Base-by-base conservation (phyloP, 1,139 yeast genomes). In the Wickerhamomyces sp. region DNA sequence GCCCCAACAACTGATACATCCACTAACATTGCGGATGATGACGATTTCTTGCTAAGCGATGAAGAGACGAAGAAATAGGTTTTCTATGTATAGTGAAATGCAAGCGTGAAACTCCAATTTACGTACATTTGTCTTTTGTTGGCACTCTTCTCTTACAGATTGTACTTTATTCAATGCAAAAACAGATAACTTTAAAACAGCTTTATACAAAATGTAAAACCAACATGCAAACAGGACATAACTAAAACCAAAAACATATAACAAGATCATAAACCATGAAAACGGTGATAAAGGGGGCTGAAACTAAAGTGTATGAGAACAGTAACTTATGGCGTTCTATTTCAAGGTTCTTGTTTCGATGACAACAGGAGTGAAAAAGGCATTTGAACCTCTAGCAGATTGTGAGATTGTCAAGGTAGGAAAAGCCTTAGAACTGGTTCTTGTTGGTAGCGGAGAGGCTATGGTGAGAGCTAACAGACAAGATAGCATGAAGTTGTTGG, bases 21-120 rank as follows among this genome's bases (percentile, higher is more conserved):
- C 13, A 24, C 18, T 13, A 9, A 21, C 15, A 40, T 39, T 16
- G 39, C 32, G 18, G 48, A 43, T 19, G 74, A 79, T 39, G 90
- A 82, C 54, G 86, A 89, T 1, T 85, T 85, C 57, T 71, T 82
- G 55, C 84, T 85, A 33, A 86, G 85, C 38, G 92, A 84, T 52
- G 78, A 84, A 55, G 94, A 85, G 49, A 33, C 15, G 18, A 31
- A 31, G 31, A 26, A 27, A 20, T 36, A 12, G 19, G n/a, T 13
- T 12, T 3, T 20, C 26, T 8, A 20, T 20, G 30, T 7, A 14
- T 7, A 76, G 31, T 22, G 15, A 8, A n/a, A 4, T 8, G 19
- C 16, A 7, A 17, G n/a, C n/a, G n/a, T n/a, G n/a, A n/a, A n/a
- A n/a, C n/a, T n/a, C n/a, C n/a, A n/a, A n/a, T n/a, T n/a, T n/a